Evolutionary conservation across 163 green algal species (phyloP).

Genomic region (Scenedesmus sp.): DNA sequence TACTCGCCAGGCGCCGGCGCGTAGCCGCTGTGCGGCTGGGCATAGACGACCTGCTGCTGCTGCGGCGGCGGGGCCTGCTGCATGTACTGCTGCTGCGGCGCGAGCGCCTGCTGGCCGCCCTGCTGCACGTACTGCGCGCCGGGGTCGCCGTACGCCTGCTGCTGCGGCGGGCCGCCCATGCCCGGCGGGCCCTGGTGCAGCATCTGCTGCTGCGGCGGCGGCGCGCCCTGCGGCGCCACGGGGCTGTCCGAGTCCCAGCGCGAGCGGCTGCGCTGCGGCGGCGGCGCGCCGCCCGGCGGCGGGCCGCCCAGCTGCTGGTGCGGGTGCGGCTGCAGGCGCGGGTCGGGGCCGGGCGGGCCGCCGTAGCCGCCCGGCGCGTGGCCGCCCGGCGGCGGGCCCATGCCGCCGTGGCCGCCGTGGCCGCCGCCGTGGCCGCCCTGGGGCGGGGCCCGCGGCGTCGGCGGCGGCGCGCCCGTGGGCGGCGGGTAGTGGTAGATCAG

Average conservation of each 20-base stretch:
- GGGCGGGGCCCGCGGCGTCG: background rate
- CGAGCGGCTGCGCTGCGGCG: background rate
- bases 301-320: too few species aligned
- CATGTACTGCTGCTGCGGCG: conserved; percentile 9
- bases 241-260: conserved; percentile 25
- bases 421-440: background rate
- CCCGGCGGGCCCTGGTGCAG: background rate
- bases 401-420: background rate
- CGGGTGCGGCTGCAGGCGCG: conserved; percentile 5
- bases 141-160: background rate
- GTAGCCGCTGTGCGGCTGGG: too few species aligned
- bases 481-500: conserved; percentile 32
- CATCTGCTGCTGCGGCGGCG: conserved; percentile 15
- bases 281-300: too few species aligned
- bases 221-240: too few species aligned
- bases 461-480: conserved; percentile 23
- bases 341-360: background rate
- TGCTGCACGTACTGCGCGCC: background rate
- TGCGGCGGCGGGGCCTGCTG: background rate
- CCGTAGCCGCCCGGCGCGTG: background rate
- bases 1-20: too few species aligned
- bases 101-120: background rate
- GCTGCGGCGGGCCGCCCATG: background rate
- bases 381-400: background rate
- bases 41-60: conserved; percentile 15